A percentile compares a stretch with the other conserved stretches of the same genome.
Conservation (phyloP, 1,284 basidiomycete genomes). For the Ustilago lituana region DNA sequence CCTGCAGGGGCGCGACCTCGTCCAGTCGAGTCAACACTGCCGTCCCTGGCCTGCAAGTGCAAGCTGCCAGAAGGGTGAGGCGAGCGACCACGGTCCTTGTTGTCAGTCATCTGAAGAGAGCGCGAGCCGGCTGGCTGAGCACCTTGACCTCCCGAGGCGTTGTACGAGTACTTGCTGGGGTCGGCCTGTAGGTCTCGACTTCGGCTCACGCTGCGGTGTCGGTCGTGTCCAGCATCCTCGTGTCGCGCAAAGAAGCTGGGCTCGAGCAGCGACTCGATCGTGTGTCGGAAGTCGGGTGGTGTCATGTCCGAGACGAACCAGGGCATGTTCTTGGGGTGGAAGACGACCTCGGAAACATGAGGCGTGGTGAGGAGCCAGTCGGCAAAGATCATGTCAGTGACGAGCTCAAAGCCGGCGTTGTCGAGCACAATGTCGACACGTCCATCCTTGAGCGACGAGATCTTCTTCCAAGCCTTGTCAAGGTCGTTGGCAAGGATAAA, state of each 20-base stretch:
- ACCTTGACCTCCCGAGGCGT: slow-evolving; percentile 19
- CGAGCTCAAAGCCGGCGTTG: slow-evolving; percentile 91
- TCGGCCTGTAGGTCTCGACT: slow-evolving; percentile 46
- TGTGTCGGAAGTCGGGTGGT: slow-evolving; percentile 63
- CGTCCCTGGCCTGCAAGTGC: slow-evolving; percentile 46
- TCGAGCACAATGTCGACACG: slow-evolving; percentile 90
- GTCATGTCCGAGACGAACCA: slow-evolving; percentile 65
- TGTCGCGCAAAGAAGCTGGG: slow-evolving; percentile 71
- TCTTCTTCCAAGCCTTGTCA: slow-evolving; percentile 77
- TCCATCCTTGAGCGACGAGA: slow-evolving; percentile 73
- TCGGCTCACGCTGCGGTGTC: slow-evolving; percentile 43
- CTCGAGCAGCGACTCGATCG: slow-evolving; percentile 69
- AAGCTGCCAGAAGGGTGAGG: slow-evolving; percentile 44
- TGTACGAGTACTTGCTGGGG: slow-evolving; percentile 40
- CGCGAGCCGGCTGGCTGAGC: slow-evolving; percentile 31
- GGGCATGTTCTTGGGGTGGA: slow-evolving; percentile 66
- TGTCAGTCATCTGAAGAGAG: slow-evolving; percentile 42
- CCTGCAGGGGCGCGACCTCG: slow-evolving; percentile 44
- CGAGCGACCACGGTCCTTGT: slow-evolving; percentile 39
- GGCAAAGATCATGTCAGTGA: slow-evolving; percentile 92
- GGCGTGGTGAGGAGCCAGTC: slow-evolving; percentile 74
- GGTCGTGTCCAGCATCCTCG: slow-evolving; percentile 29
- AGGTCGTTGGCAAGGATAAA: slow-evolving; percentile 89
- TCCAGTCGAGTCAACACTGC: slow-evolving; percentile 48
- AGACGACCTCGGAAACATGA: slow-evolving; percentile 59